Conservation (phyloP, 2,329 filamentous ascomycete genomes). For the Neofusicoccum laricinum region DNA sequence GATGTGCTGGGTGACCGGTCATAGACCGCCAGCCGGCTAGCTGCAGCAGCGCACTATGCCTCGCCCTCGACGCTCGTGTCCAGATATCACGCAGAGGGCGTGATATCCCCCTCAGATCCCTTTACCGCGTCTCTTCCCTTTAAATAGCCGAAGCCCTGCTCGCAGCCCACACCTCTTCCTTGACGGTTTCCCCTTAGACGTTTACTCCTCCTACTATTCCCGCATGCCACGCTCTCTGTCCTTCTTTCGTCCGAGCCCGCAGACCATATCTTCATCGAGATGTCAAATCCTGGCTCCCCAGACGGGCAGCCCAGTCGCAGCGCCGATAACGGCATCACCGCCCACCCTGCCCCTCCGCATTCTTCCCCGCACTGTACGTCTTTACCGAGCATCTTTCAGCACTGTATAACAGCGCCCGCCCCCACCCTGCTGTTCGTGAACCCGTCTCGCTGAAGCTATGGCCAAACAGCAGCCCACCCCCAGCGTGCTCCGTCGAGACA, state of each 20-base stretch:
- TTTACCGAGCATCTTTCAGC: background rate
- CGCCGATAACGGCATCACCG: background rate
- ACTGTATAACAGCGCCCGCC: too few species aligned
- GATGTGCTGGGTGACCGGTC: background rate
- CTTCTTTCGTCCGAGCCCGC: background rate
- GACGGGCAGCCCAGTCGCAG: background rate
- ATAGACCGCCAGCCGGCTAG: background rate
- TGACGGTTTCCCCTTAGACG: background rate
- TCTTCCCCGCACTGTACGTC: constrained; percentile 2
- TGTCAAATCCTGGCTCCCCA: background rate
- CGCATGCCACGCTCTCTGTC: background rate
- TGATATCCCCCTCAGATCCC: background rate
- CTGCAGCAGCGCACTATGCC: background rate
- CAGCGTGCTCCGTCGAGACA: background rate
- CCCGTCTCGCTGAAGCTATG: background rate
- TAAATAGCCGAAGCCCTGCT: background rate
- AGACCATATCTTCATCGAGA: background rate
- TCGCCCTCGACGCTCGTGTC: background rate
- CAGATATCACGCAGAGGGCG: background rate
- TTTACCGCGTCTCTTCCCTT: background rate
- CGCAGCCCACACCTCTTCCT: too few species aligned
- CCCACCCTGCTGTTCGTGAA: background rate
- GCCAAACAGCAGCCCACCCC: background rate
- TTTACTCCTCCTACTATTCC: background rate
- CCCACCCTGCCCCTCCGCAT: background rate